phyloP scores from a whole-genome alignment of 2,329 filamentous ascomycete genomes.

The Hymenoscyphus scutula region DNA sequence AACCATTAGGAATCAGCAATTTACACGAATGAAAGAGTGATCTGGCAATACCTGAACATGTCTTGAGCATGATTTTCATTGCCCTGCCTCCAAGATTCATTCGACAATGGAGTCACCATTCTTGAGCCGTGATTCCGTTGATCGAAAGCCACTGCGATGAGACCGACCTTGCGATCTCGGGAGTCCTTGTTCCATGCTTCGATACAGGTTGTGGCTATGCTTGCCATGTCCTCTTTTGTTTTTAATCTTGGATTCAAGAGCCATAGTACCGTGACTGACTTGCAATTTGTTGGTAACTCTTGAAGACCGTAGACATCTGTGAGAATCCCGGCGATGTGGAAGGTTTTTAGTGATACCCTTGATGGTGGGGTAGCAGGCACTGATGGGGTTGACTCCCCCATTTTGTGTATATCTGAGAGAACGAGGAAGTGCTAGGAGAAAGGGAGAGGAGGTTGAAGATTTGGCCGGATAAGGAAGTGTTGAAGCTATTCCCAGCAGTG shows the following conservation, averaged over 20 bases:
- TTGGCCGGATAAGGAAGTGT: not conserved
- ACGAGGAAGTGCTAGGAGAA: not conserved
- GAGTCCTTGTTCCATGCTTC: constrained; percentile 60
- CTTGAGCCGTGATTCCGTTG: constrained; percentile 88
- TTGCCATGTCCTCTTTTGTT: constrained; percentile 70
- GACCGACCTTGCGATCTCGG: constrained; percentile 41
- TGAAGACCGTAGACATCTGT: constrained; percentile 78
- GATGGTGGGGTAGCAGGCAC: constrained; percentile 8
- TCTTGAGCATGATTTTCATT: constrained; percentile 81
- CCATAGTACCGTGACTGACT: constrained; percentile 77
- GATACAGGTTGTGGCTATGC: constrained; percentile 67
- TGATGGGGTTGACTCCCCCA: not conserved
- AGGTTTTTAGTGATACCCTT: constrained; percentile 59
- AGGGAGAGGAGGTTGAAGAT: not conserved
- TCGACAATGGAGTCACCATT: constrained; percentile 63
- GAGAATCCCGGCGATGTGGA: constrained; percentile 74
- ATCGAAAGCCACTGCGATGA: constrained; percentile 85
- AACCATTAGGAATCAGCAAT: constrained; percentile 1
- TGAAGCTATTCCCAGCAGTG: not conserved
- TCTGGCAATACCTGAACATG: constrained; percentile 62
- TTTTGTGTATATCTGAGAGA: not conserved
- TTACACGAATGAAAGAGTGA: not conserved
- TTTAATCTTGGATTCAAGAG: constrained; percentile 79
- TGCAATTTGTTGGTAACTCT: constrained; percentile 57
- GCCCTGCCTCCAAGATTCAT: constrained; percentile 73